These are phyloP conservation scores for Colletotrichum plurivorum DNA, from an alignment of 2,329 filamentous ascomycete genomes.

Conservation along the genomic window DNA sequence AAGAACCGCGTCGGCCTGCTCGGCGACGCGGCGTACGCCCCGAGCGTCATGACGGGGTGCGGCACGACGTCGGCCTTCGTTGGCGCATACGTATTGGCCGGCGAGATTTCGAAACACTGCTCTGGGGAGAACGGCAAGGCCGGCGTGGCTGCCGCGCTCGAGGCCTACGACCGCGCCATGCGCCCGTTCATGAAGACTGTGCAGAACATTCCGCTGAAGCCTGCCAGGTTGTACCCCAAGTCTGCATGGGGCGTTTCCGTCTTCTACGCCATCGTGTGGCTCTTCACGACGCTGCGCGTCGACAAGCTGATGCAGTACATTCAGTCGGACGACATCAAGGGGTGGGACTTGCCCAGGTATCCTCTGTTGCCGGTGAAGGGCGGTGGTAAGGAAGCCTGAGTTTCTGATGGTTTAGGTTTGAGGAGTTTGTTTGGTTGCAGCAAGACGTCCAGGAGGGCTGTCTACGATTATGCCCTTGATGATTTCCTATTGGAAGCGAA, in stretches of 20 bases:
- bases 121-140: constrained; percentile 5
- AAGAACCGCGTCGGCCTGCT: constrained; percentile 63
- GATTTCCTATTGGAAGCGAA: too few relatives aligned
- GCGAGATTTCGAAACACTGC: constrained; percentile 58
- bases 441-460: too few relatives aligned
- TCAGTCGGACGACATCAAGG: constrained; percentile 31
- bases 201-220: constrained; percentile 48
- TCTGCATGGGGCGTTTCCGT: constrained; percentile 25
- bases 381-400: neutral
- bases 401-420: too few relatives aligned
- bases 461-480: too few relatives aligned
- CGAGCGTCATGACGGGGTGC: constrained; percentile 62
- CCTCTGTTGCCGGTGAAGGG: neutral
- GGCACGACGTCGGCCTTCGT: constrained; percentile 64
- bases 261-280: constrained; percentile 24
- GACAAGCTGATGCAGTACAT: constrained; percentile 31
- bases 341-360: constrained; percentile 34
- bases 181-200: constrained; percentile 59
- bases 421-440: too few relatives aligned
- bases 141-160: constrained; percentile 51
- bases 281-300: constrained; percentile 15
- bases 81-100: constrained; percentile 70
- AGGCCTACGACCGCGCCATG: constrained; percentile 59
- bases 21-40: constrained; percentile 68
- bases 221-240: constrained; percentile 31